Evolutionary conservation across 2,329 filamentous ascomycete species (phyloP).

Genomic region (Drechmeria coniospora): DNA sequence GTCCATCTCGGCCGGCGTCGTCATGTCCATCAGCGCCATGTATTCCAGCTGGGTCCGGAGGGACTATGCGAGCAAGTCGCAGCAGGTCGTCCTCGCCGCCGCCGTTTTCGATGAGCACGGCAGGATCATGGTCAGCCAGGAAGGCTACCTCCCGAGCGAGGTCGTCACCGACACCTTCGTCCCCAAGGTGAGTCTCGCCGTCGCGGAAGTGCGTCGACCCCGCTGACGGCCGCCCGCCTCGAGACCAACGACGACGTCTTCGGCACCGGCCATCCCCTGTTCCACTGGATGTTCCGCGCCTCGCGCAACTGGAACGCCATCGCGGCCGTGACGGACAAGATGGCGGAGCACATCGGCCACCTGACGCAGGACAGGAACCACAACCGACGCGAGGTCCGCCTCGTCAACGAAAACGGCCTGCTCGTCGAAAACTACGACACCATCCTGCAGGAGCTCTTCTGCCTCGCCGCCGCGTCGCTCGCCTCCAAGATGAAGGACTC

Average conservation of each 20-base stretch:
- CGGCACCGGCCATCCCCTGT: constrained; percentile 59
- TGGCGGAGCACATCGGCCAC: constrained; percentile 53
- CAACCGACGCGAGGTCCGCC: constrained; percentile 21
- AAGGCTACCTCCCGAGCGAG: constrained; percentile 53
- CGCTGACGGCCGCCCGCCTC: too few relatives aligned
- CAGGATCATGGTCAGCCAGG: constrained; percentile 51
- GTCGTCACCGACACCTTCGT: constrained; percentile 70
- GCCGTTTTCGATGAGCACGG: constrained; percentile 54
- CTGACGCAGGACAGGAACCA: constrained; percentile 27
- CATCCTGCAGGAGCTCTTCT: constrained; percentile 72
- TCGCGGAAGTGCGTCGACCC: not conserved
- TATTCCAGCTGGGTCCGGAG: constrained; percentile 24
- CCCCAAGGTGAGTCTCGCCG: constrained; percentile 34
- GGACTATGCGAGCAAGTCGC: constrained; percentile 41
- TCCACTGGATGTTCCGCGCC: constrained; percentile 76
- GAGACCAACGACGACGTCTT: constrained; percentile 45
- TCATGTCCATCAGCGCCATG: constrained; percentile 40
- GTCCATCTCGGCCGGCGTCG: constrained; percentile 45
- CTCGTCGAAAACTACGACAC: constrained; percentile 55
- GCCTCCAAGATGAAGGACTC: constrained; percentile 49
- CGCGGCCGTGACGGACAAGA: constrained; percentile 50
- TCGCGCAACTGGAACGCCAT: constrained; percentile 64
- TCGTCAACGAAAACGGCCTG: constrained; percentile 37
- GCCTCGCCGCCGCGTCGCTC: constrained; percentile 60
- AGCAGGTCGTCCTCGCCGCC: constrained; percentile 42